Conservation (phyloP, 2,329 filamentous ascomycete genomes). For the Colletotrichum noveboracense region DNA sequence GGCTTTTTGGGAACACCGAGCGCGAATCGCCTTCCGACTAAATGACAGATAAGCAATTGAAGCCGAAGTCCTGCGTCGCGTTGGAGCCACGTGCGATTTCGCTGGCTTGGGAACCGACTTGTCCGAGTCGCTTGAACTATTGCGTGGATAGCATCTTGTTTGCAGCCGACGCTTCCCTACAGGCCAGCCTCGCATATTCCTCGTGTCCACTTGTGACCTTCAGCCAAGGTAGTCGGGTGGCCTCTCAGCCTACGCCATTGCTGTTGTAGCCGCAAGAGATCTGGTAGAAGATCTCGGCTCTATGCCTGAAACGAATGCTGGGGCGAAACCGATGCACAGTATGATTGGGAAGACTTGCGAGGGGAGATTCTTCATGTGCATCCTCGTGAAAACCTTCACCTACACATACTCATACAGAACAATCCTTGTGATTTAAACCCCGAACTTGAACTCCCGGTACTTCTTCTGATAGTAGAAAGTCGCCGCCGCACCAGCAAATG, state of each 20-base stretch:
- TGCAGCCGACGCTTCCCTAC: neutral
- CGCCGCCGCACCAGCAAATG: slow-evolving; percentile 36
- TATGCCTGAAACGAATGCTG: neutral
- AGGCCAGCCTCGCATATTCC: neutral
- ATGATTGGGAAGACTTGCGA: neutral
- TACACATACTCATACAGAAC: neutral
- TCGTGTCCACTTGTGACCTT: neutral
- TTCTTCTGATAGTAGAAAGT: slow-evolving; percentile 48
- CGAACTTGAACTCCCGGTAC: slow-evolving; percentile 43
- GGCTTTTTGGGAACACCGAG: neutral
- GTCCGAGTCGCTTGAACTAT: neutral
- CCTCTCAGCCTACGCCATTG: neutral
- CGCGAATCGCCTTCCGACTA: neutral
- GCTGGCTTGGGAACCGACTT: neutral
- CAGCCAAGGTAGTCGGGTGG: neutral
- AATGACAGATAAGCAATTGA: neutral
- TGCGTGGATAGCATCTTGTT: neutral
- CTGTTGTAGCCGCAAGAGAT: neutral
- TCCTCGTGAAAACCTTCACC: neutral
- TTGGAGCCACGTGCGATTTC: neutral
- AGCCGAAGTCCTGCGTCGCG: neutral
- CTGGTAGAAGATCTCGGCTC: neutral
- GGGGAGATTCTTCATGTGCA: neutral
- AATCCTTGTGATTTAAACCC: slow-evolving; percentile 29
- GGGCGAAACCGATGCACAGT: neutral